Evolutionary conservation across 345 rosid species (phyloP).

Genomic region (Excoecaria cochinchinensis): DNA sequence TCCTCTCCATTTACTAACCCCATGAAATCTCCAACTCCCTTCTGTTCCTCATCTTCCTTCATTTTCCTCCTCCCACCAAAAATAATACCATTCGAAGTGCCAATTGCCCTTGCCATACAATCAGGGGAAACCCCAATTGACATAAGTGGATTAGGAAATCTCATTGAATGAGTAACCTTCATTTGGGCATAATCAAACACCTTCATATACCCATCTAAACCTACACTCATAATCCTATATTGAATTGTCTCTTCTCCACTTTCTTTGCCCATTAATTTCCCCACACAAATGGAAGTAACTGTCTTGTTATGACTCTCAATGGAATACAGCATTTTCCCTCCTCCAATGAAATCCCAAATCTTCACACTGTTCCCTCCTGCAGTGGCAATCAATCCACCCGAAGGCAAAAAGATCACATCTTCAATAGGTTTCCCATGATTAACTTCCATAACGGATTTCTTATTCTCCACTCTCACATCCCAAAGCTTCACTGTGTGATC

Average conservation of each 20-base stretch:
- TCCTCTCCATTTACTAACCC: conserved; percentile 42
- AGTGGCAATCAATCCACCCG: conserved; percentile 82
- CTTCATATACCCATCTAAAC: conserved; percentile 89
- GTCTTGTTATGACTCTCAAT: conserved; percentile 97
- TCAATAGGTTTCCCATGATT: conserved; percentile 87
- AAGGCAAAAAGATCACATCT: conserved; percentile 81
- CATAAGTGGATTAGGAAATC: conserved; percentile 85
- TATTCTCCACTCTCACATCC: conserved; percentile 69
- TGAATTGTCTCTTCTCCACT: conserved; percentile 40
- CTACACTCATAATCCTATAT: conserved; percentile 73
- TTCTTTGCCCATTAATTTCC: conserved; percentile 45
- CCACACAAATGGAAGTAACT: conserved; percentile 69
- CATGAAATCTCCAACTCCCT: conserved; percentile 27
- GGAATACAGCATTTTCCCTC: conserved; percentile 72
- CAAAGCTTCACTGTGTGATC: conserved; percentile 90
- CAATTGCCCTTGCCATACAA: conserved; percentile 56
- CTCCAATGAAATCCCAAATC: conserved; percentile 88
- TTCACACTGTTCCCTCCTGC: conserved; percentile 81
- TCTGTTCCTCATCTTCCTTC: conserved; percentile 45
- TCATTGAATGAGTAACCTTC: conserved; percentile 82
- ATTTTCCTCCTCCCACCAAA: conserved; percentile 71
- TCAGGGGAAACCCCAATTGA: conserved; percentile 67
- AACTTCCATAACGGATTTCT: conserved; percentile 56
- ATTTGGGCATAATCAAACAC: conserved; percentile 76
- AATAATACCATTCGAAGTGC: conserved; percentile 68